These are phyloP conservation scores for Aspergillus egyptiacus DNA, from an alignment of 495 filamentous ascomycete species.

Conservation along the genomic window DNA sequence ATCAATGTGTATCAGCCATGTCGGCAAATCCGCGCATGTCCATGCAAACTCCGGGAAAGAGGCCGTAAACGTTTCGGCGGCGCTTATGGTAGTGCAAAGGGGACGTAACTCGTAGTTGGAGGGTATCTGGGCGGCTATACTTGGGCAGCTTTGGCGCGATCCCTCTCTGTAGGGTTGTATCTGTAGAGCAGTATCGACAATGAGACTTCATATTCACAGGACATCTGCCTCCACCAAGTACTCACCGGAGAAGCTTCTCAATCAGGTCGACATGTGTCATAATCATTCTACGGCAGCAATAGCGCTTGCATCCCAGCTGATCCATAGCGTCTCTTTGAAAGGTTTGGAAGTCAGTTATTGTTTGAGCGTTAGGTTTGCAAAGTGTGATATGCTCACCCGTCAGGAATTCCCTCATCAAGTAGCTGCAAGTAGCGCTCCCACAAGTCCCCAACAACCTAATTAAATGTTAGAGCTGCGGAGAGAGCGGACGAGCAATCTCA, in stretches of 20 bases:
- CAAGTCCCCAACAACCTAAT: constrained; percentile 87
- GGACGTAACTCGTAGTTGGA: neutral
- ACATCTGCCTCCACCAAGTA: neutral
- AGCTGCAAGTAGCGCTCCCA: constrained; percentile 90
- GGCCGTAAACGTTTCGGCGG: neutral
- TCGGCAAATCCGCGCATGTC: neutral
- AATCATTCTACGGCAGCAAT: constrained; percentile 97
- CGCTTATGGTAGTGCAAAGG: neutral
- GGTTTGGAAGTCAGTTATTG: neutral
- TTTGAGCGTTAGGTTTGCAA: neutral
- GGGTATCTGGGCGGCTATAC: constrained; percentile 14
- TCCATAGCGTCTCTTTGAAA: constrained; percentile 80
- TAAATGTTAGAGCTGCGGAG: constrained; percentile 17
- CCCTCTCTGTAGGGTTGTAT: constrained; percentile 34
- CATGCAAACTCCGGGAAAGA: neutral
- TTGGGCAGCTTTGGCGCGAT: constrained; percentile 31
- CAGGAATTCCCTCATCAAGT: constrained; percentile 66
- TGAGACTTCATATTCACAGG: neutral
- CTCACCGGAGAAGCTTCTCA: constrained; percentile 93
- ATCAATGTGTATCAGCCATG: neutral
- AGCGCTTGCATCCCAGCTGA: constrained; percentile 82
- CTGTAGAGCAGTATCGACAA: constrained; percentile 5
- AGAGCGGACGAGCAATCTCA: neutral
- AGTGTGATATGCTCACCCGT: constrained; percentile 54
- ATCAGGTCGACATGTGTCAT: constrained; percentile 99